Evolutionary conservation across 2,329 filamentous ascomycete genomes (phyloP).

Genomic region (Colletotrichum caudatum): DNA sequence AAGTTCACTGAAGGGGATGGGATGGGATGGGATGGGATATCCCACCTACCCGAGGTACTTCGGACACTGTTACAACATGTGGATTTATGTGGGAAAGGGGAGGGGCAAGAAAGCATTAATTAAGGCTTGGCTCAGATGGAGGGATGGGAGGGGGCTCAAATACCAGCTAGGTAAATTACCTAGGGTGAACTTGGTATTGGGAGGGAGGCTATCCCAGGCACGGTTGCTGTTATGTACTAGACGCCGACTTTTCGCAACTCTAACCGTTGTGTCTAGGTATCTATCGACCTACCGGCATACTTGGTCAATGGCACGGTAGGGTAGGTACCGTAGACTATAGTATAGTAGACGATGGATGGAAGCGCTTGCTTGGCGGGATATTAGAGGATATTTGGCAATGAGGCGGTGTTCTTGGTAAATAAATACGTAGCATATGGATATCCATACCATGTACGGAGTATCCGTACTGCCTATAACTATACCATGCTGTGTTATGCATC

Average conservation of each 20-base stretch:
- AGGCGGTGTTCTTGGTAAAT: slow-evolving; percentile 17
- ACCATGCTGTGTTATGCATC: no score
- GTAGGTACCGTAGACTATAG: no score
- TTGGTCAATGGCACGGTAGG: no score
- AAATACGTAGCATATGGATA: no score
- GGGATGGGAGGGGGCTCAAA: no score
- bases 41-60: no score
- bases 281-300: no score
- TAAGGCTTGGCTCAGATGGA: slow-evolving; percentile 9
- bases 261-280: background rate
- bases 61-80: no score
- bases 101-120: background rate
- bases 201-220: background rate
- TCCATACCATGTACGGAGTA: no score
- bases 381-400: background rate
- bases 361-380: slow-evolving; percentile 35
- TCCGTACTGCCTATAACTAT: no score
- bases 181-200: background rate
- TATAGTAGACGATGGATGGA: background rate
- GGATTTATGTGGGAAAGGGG: background rate
- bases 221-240: background rate
- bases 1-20: background rate
- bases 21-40: background rate
- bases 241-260: background rate
- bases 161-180: background rate